Percentiles rank a stretch among this genome's conserved stretches.
Conservation (phyloP, 2,329 filamentous ascomycete species). For the Sclerotinia subarctica region DNA sequence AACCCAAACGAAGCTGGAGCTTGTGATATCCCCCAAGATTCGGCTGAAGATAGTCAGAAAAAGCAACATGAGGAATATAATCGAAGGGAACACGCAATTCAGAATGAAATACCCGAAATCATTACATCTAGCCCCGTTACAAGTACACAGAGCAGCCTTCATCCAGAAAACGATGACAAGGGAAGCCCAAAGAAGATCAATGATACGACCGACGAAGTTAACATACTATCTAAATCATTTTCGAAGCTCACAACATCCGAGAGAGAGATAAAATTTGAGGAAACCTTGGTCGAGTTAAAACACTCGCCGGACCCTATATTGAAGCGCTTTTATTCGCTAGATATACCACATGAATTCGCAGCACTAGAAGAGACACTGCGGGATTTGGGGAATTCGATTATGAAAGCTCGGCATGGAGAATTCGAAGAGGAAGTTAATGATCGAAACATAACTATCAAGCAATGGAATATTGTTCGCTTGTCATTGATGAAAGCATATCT, state of each 20-base stretch:
- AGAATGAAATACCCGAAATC: no score
- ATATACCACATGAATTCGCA: neutral
- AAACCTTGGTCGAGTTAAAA: neutral
- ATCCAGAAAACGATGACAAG: no score
- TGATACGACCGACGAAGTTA: no score
- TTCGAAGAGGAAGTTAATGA: neutral
- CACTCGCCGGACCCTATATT: neutral
- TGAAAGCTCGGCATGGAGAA: neutral
- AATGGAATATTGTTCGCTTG: neutral
- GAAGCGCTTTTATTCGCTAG: neutral
- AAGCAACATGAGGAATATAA: no score
- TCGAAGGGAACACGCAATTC: no score
- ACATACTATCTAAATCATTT: no score
- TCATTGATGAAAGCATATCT: neutral
- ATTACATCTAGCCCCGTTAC: no score
- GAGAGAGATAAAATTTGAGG: neutral
- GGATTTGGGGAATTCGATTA: neutral
- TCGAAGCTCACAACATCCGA: neutral
- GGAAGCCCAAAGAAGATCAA: no score
- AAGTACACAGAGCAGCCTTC: no score
- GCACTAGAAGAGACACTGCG: neutral
- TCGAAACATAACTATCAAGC: neutral
- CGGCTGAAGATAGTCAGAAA: no score
- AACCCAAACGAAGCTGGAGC: neutral
- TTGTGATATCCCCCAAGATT: no score